These are phyloP conservation scores for Fremontodendron californicum DNA, from an alignment of 345 rosid species.

Conservation along the genomic window DNA sequence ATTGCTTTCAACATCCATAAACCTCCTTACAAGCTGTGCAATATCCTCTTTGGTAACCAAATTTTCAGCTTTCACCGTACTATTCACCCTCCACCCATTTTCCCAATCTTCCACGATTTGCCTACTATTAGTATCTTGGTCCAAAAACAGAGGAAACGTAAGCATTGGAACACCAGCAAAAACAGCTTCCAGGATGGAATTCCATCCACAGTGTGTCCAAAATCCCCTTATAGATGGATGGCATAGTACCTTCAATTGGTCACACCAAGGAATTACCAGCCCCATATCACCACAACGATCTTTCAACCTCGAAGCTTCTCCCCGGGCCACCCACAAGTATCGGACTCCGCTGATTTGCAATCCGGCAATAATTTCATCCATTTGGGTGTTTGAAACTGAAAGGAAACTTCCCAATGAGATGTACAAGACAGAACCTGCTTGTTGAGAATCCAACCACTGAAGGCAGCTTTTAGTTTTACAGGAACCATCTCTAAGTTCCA, in stretches of 20 bases:
- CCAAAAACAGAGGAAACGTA: constrained; percentile 44
- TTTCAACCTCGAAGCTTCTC: constrained; percentile 6
- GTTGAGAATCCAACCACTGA: constrained; percentile 40
- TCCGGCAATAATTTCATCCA: constrained; percentile 40
- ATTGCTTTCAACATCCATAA: constrained; percentile 25
- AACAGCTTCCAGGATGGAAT: constrained; percentile 58
- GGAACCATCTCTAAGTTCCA: constrained; percentile 10
- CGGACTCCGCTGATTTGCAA: constrained; percentile 27
- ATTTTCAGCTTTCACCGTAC: constrained; percentile 3
- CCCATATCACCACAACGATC: constrained; percentile 25
- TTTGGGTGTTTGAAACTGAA: constrained; percentile 31
- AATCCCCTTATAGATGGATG: constrained; percentile 56
- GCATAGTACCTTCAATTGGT: constrained; percentile 49
- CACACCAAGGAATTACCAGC: constrained; percentile 52
- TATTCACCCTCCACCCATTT: constrained; percentile 41
- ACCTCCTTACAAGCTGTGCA: constrained; percentile 14
- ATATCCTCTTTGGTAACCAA: constrained; percentile 35
- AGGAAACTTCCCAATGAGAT: constrained; percentile 45
- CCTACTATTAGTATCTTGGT: constrained; percentile 49
- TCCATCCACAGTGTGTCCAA: constrained; percentile 73
- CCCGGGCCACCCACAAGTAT: constrained; percentile 42
- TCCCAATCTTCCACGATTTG: constrained; percentile 58
- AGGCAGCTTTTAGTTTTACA: background rate
- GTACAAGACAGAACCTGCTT: constrained; percentile 34
- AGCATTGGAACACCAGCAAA: constrained; percentile 53